Conservation (phyloP, 2,329 filamentous ascomycete species). For the Raffaelea deltoideospora region DNA sequence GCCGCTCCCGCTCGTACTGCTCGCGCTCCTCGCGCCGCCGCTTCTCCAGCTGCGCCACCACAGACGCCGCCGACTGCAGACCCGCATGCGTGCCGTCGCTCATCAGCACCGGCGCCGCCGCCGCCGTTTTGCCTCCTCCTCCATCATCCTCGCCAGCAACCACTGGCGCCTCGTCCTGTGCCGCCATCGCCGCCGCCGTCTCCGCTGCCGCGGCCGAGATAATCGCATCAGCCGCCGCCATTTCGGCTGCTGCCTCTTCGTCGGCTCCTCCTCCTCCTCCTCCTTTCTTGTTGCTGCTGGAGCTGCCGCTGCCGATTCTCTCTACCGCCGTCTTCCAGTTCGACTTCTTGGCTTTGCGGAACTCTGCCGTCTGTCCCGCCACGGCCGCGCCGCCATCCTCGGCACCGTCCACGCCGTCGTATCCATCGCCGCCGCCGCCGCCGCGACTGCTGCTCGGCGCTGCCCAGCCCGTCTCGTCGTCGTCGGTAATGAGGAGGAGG, state of each 20-base stretch:
- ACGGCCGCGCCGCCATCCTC: constrained; percentile 30
- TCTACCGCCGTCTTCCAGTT: constrained; percentile 69
- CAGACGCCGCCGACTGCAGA: constrained; percentile 68
- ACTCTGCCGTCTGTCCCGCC: constrained; percentile 40
- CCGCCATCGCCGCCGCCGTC: constrained; percentile 32
- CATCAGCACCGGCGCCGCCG: constrained; percentile 44
- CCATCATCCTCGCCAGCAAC: constrained; percentile 35
- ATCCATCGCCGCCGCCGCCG: constrained; percentile 21
- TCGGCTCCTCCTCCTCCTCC: too few species aligned
- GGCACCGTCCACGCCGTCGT: too few species aligned
- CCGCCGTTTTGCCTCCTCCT: constrained; percentile 19
- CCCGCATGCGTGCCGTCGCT: constrained; percentile 78
- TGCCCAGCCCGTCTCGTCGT: constrained; percentile 45
- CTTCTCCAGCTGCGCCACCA: constrained; percentile 52
- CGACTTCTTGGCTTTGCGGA: constrained; percentile 63
- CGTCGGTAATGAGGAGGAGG: constrained; percentile 50
- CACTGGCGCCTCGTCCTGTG: constrained; percentile 33
- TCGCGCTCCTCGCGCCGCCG: constrained; percentile 24
- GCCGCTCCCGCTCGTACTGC: constrained; percentile 16
- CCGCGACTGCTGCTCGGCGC: too few species aligned
- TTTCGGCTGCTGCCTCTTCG: constrained; percentile 9
- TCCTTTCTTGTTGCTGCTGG: constrained; percentile 12
- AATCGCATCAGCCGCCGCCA: constrained; percentile 60
- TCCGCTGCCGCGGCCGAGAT: constrained; percentile 59
- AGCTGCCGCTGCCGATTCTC: constrained; percentile 33